Evolutionary conservation across 176 grass and related monocot genomes (phyloP).

Genomic region (Puya raimondii): DNA sequence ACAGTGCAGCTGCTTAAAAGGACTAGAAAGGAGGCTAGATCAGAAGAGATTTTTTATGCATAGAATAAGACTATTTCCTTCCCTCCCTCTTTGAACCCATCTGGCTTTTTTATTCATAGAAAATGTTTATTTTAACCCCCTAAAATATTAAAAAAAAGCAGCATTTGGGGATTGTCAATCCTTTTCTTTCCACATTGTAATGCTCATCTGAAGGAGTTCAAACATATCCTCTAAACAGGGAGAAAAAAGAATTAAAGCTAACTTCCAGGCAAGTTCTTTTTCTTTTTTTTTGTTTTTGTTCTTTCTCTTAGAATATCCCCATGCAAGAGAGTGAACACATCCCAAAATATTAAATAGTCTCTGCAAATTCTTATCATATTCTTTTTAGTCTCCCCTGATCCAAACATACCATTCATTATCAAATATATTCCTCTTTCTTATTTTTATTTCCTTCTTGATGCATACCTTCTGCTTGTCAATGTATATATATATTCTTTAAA

Average conservation of each 20-base stretch:
- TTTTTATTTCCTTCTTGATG: not conserved
- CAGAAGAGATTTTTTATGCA: not conserved
- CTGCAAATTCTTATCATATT: slow-evolving; percentile 22
- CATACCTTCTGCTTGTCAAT: not conserved
- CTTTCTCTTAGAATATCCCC: not conserved
- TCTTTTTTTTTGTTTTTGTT: not conserved
- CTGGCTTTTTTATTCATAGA: not conserved
- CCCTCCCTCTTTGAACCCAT: not conserved
- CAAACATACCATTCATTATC: not conserved
- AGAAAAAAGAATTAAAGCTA: not conserved
- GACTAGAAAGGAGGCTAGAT: slow-evolving; percentile 1
- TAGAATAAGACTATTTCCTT: not conserved
- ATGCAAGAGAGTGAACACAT: not conserved
- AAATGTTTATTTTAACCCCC: too few species aligned
- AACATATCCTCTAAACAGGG: slow-evolving; percentile 6
- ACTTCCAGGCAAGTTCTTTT: not conserved
- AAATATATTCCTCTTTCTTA: not conserved
- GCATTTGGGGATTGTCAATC: slow-evolving; percentile 14
- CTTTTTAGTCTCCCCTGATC: slow-evolving; percentile 1
- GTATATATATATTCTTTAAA: not conserved
- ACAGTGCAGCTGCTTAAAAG: slow-evolving; percentile 14
- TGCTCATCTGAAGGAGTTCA: slow-evolving; percentile 6
- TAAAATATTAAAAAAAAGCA: not conserved
- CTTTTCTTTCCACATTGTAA: slow-evolving; percentile 11
- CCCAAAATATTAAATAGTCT: slow-evolving; percentile 13